A percentile compares a stretch with the other conserved stretches of the same genome.
phyloP scores from a whole-genome alignment of 176 grass and related monocot species.

The Aegilops speltoides region DNA sequence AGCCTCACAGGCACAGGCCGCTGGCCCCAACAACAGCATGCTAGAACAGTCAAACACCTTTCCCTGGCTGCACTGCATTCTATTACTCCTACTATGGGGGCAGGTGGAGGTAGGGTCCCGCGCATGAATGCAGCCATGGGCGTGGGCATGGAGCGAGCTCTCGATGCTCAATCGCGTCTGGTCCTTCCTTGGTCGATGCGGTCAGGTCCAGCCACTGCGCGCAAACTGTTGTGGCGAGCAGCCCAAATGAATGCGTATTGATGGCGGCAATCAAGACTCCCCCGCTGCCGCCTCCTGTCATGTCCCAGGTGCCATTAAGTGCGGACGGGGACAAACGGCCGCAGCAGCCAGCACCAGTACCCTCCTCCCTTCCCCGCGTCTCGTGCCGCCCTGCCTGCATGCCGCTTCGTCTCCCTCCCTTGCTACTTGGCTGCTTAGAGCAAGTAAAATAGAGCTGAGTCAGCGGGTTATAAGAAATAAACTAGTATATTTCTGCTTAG shows the following conservation, averaged over 20 bases:
- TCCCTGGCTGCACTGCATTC: not conserved
- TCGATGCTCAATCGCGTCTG: not conserved
- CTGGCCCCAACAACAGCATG: not conserved
- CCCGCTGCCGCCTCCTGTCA: not conserved
- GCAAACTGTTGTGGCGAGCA: not conserved
- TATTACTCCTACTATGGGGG: too few relatives aligned
- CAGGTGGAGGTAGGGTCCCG: not conserved
- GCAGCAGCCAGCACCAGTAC: not conserved
- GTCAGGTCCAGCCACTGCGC: not conserved
- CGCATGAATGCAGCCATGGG: not conserved
- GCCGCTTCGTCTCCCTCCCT: not conserved
- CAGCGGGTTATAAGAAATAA: too few relatives aligned
- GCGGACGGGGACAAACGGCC: not conserved
- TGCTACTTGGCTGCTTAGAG: not conserved
- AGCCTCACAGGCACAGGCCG: not conserved
- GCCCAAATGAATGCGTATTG: slow-evolving; percentile 38
- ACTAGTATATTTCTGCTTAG: too few relatives aligned
- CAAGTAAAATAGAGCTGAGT: too few relatives aligned
- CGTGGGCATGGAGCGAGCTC: not conserved
- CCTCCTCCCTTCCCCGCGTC: not conserved
- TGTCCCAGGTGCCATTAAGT: not conserved
- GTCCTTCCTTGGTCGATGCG: not conserved
- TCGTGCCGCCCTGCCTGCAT: not conserved
- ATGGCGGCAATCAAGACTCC: slow-evolving; percentile 41
- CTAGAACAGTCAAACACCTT: not conserved